Evolutionary conservation across 2,329 filamentous ascomycete genomes (phyloP).

Genomic region (Trichoderma breve): DNA sequence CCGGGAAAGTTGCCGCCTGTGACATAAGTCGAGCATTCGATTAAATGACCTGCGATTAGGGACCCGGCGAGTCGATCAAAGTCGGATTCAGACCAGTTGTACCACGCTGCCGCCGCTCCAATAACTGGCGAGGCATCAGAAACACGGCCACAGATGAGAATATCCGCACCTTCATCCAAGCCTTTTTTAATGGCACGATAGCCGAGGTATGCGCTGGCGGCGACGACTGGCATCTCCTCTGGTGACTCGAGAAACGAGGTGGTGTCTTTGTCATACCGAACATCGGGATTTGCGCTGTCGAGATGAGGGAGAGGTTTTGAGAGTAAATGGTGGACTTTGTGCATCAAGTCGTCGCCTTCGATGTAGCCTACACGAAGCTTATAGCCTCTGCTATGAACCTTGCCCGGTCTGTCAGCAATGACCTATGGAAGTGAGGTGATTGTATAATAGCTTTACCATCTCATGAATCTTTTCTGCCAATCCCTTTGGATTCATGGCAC

Average conservation of each 20-base stretch:
- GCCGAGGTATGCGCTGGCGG: conserved; percentile 51
- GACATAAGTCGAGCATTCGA: conserved; percentile 51
- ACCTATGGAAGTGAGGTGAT: background rate
- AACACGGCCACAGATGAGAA: conserved; percentile 43
- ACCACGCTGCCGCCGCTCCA: conserved; percentile 52
- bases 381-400: conserved; percentile 29
- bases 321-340: conserved; percentile 21
- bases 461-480: conserved; percentile 39
- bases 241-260: conserved; percentile 23
- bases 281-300: conserved; percentile 22
- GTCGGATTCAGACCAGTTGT: conserved; percentile 44
- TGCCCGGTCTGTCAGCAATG: background rate
- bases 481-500: conserved; percentile 52
- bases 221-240: conserved; percentile 24
- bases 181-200: conserved; percentile 42
- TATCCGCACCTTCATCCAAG: conserved; percentile 40
- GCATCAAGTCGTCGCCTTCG: conserved; percentile 38
- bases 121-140: conserved; percentile 49
- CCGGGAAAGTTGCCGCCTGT: conserved; percentile 53
- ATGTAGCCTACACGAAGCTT: conserved; percentile 39
- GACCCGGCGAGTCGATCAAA: conserved; percentile 48
- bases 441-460: conserved; percentile 14
- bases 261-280: conserved; percentile 23
- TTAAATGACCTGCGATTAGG: conserved; percentile 48
- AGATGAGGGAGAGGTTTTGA: conserved; percentile 23